Base-by-base conservation (phyloP, 139 green algal species). In the Volvox reticuliferus region DNA sequence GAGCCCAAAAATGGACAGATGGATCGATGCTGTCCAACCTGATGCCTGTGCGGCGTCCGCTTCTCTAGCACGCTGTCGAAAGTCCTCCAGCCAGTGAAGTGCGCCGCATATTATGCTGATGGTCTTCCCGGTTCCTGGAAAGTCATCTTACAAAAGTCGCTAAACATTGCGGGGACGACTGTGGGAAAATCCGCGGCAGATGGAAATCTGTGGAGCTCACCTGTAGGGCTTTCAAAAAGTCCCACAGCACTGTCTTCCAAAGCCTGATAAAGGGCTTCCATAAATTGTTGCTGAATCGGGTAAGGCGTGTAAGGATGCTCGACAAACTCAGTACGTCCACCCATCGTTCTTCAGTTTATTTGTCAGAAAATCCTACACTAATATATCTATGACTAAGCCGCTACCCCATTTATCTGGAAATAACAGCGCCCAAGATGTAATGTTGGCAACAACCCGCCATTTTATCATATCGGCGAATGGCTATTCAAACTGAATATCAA, bases 161-260 rank as follows among this genome's bases (percentile, higher is more conserved):
- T 35, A 68, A 22, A 37, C 19, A n/a, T 19, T 68, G 36, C 9
- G 21, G 24, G 33, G 12, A 55, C 44, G 5, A 55, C 44, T 14
- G 9, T 9, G 9, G 9, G 44, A 9, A 55, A 55, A 55, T 55
- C 44, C 44, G 44, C 44, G 44, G 5, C 44, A 55, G 44, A 55
- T 55, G 44, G 44, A 55, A 55, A 55, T 55, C 44, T 55, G 44
- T 55, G 44, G 44, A 14, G 12, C 35, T 36, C 79, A 96, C 97
- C 98, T 93, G 98, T 99, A 9, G 98, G 98, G 77, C 95, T 98
- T 82, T 99, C 98, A 88, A 99, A 97, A 19, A 99, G 79, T 17
- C 95, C 98, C 5, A 99, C 92, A 0, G 95, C 92, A 13, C 96
- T 94, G 0, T 91, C 18, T 13, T 97, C 75, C n/a, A 99, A 83